Percentiles rank a stretch among this genome's conserved stretches.
phyloP scores from a whole-genome alignment of 371 early-diverging fungal species.

The Enterospora canceri region DNA sequence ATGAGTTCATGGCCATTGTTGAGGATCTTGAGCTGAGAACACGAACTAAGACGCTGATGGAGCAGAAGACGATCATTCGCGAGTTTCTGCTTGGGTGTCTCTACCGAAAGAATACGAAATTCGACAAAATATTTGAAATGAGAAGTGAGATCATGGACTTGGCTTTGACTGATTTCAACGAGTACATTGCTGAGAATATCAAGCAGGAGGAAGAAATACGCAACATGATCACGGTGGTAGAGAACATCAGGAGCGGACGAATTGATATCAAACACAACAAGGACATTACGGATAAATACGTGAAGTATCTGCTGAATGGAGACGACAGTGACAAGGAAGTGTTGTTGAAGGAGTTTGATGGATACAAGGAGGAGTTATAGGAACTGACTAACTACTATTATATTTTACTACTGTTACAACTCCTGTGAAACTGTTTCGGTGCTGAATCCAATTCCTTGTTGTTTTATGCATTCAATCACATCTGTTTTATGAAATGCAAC shows the following conservation, averaged over 20 bases:
- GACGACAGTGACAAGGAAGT: constrained; percentile 6
- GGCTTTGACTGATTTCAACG: background rate
- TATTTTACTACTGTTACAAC: background rate
- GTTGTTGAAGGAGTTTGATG: constrained; percentile 6
- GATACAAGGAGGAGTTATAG: too few species aligned
- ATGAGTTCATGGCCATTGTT: background rate
- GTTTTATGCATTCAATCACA: constrained; percentile 36
- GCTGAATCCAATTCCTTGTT: constrained; percentile 43
- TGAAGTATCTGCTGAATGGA: constrained; percentile 4
- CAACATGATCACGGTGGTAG: constrained; percentile 3
- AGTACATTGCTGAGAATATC: background rate
- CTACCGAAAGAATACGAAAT: background rate
- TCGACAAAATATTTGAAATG: constrained; percentile 6
- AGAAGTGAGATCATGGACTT: constrained; percentile 8
- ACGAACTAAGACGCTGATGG: constrained; percentile 5
- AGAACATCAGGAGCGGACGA: background rate
- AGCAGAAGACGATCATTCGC: constrained; percentile 1
- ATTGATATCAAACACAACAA: constrained; percentile 10
- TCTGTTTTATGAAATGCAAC: constrained; percentile 43
- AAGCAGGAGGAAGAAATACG: constrained; percentile 12
- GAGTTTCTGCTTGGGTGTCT: constrained; percentile 2
- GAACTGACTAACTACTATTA: background rate
- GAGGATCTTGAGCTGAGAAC: constrained; percentile 3
- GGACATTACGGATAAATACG: constrained; percentile 12
- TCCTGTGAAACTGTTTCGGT: background rate